Evolutionary conservation across 2,329 filamentous ascomycete genomes (phyloP), one percentile per base, ranked within the genome.

Genomic region (Colletotrichum sp.): DNA sequence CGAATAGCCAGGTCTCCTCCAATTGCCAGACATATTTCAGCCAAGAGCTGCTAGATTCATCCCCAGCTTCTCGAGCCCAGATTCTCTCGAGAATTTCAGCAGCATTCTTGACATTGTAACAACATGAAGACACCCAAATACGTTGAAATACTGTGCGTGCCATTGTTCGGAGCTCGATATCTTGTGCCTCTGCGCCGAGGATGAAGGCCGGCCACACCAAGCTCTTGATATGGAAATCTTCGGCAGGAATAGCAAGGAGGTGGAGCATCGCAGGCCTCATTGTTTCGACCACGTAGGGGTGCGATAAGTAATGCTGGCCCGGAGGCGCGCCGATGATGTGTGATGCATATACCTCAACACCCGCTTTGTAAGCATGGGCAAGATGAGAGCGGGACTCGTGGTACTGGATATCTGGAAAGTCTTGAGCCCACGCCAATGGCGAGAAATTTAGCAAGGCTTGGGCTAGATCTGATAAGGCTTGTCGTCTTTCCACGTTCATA

Each of bases 181-280:
- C 34, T 39, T 62, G 60, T n/a, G 69, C 52, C 15, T 75, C 68
- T 55, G 72, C 72, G 9, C 72, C 72, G 13, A 67, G 28, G 6
- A 75, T 49, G 21, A 75, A 75, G 4, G 68, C 69, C 18, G 68
- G 72, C 72, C 72, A 75, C 28, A 75, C 68, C 21, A 75, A 44
- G n/a, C 72, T 75, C 30, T 75, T 75, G 10, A 75, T 70, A 36
- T 75, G 72, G 28, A 75, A 67, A 28, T 75, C 72, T 30, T 66
- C n/a, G 3, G 52, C 59, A 12, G 69, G 13, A 10, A 75, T 62
- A 15, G 60, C 57, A 15, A 67, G 28, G 60, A 75, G 57, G 4
- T 67, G 72, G 18, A 72, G 16, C 63, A 75, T 75, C 12, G 69
- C 72, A 6, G 69, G 71, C 32, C 18, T 28, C 16, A 30, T 7